Evolutionary conservation across 768 basidiomycete species (phyloP).

Genomic region (Clavulina sp.): DNA sequence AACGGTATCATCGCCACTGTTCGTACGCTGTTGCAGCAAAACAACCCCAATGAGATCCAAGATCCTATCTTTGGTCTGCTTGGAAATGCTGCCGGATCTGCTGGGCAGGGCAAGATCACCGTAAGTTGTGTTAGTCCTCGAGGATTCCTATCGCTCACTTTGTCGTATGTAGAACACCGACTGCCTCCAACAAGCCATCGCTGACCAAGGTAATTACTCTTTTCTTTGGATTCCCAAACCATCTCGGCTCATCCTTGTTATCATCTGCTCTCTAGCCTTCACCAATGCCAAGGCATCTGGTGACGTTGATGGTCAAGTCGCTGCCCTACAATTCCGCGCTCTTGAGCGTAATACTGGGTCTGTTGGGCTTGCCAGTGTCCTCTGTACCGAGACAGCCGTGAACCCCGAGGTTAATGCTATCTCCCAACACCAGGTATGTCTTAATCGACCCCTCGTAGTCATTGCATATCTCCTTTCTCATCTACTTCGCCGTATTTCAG

Average conservation of each 20-base stretch:
- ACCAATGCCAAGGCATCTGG: conserved; percentile 50
- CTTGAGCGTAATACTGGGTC: conserved; percentile 46
- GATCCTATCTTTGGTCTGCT: conserved; percentile 46
- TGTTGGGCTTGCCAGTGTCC: conserved; percentile 29
- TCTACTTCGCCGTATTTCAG: conserved; percentile 15
- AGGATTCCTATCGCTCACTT: background rate
- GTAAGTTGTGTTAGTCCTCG: conserved; percentile 18
- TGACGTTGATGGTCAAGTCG: conserved; percentile 37
- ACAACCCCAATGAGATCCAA: conserved; percentile 42
- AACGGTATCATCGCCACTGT: conserved; percentile 38
- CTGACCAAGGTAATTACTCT: conserved; percentile 9
- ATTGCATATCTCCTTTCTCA: background rate
- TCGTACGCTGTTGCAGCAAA: conserved; percentile 27
- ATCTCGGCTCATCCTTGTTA: conserved; percentile 13
- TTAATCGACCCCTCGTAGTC: background rate
- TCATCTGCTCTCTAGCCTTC: conserved; percentile 54
- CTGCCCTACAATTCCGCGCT: conserved; percentile 44
- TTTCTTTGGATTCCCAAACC: background rate
- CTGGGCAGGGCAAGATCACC: conserved; percentile 35
- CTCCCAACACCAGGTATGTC: conserved; percentile 35
- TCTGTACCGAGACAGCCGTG: conserved; percentile 37
- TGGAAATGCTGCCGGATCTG: conserved; percentile 43
- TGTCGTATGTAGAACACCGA: conserved; percentile 28
- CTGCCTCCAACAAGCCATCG: conserved; percentile 36
- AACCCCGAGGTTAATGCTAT: conserved; percentile 54